phyloP scores from a whole-genome alignment of 305 asterid genomes.

The Fraxinus greggii region DNA sequence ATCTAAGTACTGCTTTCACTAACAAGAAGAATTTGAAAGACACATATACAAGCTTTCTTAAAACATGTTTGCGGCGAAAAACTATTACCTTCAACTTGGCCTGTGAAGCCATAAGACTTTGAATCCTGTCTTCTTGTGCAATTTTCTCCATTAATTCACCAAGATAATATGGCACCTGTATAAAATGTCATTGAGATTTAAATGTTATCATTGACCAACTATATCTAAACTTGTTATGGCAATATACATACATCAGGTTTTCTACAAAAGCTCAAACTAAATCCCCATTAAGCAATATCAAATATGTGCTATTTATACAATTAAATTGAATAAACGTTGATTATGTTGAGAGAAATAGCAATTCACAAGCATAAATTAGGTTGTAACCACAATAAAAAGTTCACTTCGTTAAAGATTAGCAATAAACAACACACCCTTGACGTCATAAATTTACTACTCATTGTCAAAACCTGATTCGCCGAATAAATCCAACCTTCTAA shows the following conservation, averaged over 20 bases:
- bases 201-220: background rate
- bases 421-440: background rate
- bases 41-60: background rate
- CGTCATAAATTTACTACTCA: background rate
- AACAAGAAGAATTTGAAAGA: background rate
- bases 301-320: constrained; percentile 26
- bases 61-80: constrained; percentile 4
- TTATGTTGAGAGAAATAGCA: background rate
- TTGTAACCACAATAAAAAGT: background rate
- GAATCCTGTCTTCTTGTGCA: constrained; percentile 63
- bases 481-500: background rate
- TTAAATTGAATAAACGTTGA: background rate
- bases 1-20: background rate
- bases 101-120: constrained; percentile 64
- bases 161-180: constrained; percentile 81
- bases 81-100: constrained; percentile 68
- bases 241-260: background rate
- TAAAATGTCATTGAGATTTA: constrained; percentile 16
- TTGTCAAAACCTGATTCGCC: background rate
- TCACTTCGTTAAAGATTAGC: background rate
- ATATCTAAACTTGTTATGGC: background rate
- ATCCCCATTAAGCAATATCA: background rate
- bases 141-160: constrained; percentile 75
- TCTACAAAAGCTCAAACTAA: background rate
- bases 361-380: background rate